phyloP scores from a whole-genome alignment of 306 rosid genomes.

The Vigna unguiculata region DNA sequence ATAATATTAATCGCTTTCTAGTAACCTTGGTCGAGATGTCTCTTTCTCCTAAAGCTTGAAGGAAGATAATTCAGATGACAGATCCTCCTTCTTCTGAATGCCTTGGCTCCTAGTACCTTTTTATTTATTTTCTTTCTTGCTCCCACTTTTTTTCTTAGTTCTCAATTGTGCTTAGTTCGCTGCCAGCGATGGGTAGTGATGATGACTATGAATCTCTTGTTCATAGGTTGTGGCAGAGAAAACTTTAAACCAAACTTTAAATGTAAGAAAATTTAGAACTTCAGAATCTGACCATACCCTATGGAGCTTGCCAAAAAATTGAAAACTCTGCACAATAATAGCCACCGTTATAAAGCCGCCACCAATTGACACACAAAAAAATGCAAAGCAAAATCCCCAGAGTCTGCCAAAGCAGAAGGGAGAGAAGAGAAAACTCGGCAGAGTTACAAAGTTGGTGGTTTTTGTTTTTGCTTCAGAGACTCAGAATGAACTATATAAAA shows the following conservation, averaged over 20 bases:
- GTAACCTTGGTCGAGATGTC: constrained; percentile 65
- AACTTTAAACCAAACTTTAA: constrained; percentile 61
- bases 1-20: constrained; percentile 36
- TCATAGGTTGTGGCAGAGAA: constrained; percentile 36
- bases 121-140: not conserved
- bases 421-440: constrained; percentile 30
- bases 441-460: constrained; percentile 25
- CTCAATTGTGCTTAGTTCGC: constrained; percentile 32
- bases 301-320: constrained; percentile 15
- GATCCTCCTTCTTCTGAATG: constrained; percentile 40
- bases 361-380: constrained; percentile 54
- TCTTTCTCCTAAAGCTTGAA: constrained; percentile 58
- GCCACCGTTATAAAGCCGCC: constrained; percentile 60
- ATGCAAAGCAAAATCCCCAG: constrained; percentile 39
- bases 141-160: not conserved
- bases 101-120: constrained; percentile 20
- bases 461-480: constrained; percentile 33
- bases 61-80: constrained; percentile 16
- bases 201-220: constrained; percentile 40
- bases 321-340: constrained; percentile 38
- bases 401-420: constrained; percentile 36
- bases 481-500: constrained; percentile 45
- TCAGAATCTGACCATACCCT: constrained; percentile 42
- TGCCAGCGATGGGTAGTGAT: constrained; percentile 32
- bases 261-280: constrained; percentile 44